phyloP scores from a whole-genome alignment of 768 basidiomycete species.

The Suillus fuscotomentosus region DNA sequence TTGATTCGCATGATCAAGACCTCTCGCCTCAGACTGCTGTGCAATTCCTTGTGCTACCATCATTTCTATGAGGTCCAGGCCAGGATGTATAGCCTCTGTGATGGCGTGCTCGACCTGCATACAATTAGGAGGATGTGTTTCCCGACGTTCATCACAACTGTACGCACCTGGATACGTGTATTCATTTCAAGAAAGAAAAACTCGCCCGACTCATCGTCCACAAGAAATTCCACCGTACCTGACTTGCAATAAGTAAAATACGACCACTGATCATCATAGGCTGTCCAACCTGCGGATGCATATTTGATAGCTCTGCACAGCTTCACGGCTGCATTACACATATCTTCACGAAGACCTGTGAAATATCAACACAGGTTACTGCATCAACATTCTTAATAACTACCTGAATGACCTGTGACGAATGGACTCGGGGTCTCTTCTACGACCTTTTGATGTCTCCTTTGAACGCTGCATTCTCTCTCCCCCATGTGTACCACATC shows the following conservation, averaged over 20 bases:
- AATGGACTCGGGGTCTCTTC: constrained; percentile 71
- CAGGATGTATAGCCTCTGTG: constrained; percentile 53
- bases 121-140: background rate
- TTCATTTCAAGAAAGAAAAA: constrained; percentile 79
- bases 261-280: background rate
- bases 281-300: constrained; percentile 49
- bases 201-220: constrained; percentile 47
- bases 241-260: background rate
- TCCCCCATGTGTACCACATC: constrained; percentile 64
- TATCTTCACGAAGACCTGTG: constrained; percentile 41
- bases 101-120: constrained; percentile 64
- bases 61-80: constrained; percentile 60
- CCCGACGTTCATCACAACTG: background rate
- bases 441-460: constrained; percentile 71
- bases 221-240: constrained; percentile 71
- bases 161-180: constrained; percentile 53
- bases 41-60: constrained; percentile 60
- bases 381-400: constrained; percentile 2
- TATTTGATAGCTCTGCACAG: constrained; percentile 52
- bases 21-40: constrained; percentile 24
- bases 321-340: constrained; percentile 53
- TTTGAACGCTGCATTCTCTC: constrained; percentile 68
- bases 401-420: constrained; percentile 43
- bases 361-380: background rate
- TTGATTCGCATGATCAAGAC: constrained; percentile 15